A percentile compares a stretch with the other conserved stretches of the same genome.
These are phyloP conservation scores for Puccinia novopanici DNA, from an alignment of 1,284 basidiomycete genomes.

Conservation along the genomic window DNA sequence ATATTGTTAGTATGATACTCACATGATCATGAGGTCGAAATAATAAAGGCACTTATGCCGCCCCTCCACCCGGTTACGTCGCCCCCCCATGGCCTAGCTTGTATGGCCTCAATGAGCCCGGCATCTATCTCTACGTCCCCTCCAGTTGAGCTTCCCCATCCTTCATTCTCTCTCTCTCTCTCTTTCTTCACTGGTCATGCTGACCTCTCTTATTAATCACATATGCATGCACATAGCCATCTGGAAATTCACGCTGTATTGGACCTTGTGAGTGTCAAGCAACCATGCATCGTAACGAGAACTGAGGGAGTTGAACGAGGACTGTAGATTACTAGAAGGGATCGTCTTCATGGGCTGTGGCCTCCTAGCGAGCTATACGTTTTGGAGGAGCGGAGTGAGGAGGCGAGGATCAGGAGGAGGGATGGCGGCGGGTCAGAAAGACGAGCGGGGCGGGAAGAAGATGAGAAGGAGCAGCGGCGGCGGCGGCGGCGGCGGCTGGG, in stretches of 20 bases:
- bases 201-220: conserved; percentile 1
- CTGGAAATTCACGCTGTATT: conserved; percentile 39
- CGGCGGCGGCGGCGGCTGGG: neutral
- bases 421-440: no score
- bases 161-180: neutral
- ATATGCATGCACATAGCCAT: neutral
- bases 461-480: neutral
- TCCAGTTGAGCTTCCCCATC: conserved; percentile 7
- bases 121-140: conserved; percentile 22
- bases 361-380: conserved; percentile 23
- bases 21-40: neutral
- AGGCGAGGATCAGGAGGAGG: no score
- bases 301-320: neutral
- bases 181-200: neutral
- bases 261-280: conserved; percentile 35
- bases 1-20: no score
- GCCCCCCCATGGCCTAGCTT: conserved; percentile 18
- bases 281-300: no score
- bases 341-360: conserved; percentile 31
- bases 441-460: neutral
- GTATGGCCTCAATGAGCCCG: neutral
- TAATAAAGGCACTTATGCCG: conserved; percentile 29
- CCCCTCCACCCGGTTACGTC: conserved; percentile 21
- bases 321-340: conserved; percentile 26
- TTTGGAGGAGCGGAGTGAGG: conserved; percentile 24